These are phyloP conservation scores for Cryphonectria parasitica DNA, from an alignment of 2,329 filamentous ascomycete species.

Conservation along the genomic window DNA sequence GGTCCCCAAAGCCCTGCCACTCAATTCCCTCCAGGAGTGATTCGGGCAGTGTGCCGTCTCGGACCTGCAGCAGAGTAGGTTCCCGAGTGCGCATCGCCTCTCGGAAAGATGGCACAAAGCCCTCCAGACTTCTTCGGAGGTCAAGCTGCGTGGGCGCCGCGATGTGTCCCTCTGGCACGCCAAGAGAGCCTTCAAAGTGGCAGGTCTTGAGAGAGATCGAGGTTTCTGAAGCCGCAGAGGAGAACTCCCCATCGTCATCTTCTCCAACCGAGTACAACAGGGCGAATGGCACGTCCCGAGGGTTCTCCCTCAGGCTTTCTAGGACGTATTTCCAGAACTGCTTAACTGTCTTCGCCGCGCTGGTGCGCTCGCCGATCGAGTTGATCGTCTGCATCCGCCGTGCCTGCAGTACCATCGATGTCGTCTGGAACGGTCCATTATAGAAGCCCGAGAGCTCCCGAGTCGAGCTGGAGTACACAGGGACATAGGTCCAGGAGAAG, in stretches of 20 bases:
- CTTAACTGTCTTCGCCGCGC: slow-evolving; percentile 40
- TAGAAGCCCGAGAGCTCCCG: slow-evolving; percentile 43
- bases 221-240: slow-evolving; percentile 41
- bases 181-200: slow-evolving; percentile 41
- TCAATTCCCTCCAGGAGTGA: slow-evolving; percentile 56
- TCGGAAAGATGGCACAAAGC: slow-evolving; percentile 43
- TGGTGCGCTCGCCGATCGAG: slow-evolving; percentile 38
- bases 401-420: slow-evolving; percentile 39
- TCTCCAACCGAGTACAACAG: slow-evolving; percentile 47
- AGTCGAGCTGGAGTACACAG: slow-evolving; percentile 42
- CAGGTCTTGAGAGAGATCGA: slow-evolving; percentile 43
- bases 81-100: slow-evolving; percentile 44
- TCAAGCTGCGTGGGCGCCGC: slow-evolving; percentile 42
- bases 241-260: slow-evolving; percentile 40
- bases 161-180: slow-evolving; percentile 40
- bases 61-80: slow-evolving; percentile 37
- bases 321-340: slow-evolving; percentile 42
- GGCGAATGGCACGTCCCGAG: slow-evolving; percentile 46
- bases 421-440: slow-evolving; percentile 45
- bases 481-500: slow-evolving; percentile 44
- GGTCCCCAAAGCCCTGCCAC: slow-evolving; percentile 59
- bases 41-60: slow-evolving; percentile 53
- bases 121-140: slow-evolving; percentile 40
- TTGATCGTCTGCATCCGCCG: slow-evolving; percentile 41
- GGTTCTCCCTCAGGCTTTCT: slow-evolving; percentile 40